phyloP scores from a whole-genome alignment of 139 green algal genomes.

The Tetraselmis striata region DNA sequence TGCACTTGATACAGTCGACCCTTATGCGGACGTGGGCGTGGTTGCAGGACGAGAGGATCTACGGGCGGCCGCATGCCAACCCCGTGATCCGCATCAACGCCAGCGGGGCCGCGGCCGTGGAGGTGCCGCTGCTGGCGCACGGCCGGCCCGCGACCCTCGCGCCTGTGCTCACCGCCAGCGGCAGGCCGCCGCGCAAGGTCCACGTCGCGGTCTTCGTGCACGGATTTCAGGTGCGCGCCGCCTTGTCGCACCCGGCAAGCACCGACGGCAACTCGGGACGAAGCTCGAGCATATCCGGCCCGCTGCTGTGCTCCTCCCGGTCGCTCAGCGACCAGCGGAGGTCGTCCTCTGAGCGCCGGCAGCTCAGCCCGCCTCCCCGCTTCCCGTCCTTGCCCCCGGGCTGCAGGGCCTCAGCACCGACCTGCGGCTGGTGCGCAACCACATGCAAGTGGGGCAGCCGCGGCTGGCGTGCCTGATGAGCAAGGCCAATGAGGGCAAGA shows the following conservation, averaged over 20 bases:
- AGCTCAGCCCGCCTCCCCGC: too few species aligned
- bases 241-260: neutral
- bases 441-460: slow-evolving; percentile 42
- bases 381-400: too few species aligned
- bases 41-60: neutral
- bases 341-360: too few species aligned
- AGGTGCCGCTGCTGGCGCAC: neutral
- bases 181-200: neutral
- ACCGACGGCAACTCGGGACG: neutral
- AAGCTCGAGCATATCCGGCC: too few species aligned
- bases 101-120: too few species aligned
- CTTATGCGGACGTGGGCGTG: too few species aligned
- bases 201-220: slow-evolving; percentile 37
- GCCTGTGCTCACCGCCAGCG: neutral
- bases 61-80: neutral
- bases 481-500: slow-evolving; percentile 40
- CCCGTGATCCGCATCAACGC: neutral
- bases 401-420: slow-evolving; percentile 28
- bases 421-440: slow-evolving; percentile 44
- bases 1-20: too few species aligned
- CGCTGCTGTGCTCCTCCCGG: too few species aligned
- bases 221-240: slow-evolving; percentile 21
- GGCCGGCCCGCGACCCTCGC: neutral
- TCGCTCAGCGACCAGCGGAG: too few species aligned
- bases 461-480: slow-evolving; percentile 39